These are phyloP conservation scores for Trebouxia sp. DNA, from an alignment of 139 green algal genomes.

Conservation along the genomic window DNA sequence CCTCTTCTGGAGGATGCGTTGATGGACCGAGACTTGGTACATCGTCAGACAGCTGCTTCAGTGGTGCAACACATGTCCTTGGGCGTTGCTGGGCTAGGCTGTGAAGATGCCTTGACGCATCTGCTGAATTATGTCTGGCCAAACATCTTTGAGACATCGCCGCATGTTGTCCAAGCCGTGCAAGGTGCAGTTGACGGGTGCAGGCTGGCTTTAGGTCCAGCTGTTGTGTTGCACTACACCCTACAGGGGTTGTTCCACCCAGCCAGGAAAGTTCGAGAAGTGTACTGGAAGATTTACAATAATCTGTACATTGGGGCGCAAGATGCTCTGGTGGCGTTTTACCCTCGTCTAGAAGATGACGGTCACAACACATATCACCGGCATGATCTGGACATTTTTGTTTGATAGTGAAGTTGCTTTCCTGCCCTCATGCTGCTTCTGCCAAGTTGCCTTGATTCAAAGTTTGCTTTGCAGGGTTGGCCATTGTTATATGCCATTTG, in stretches of 20 bases:
- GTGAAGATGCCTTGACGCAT: constrained; percentile 95
- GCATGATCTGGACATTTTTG: constrained; percentile 92
- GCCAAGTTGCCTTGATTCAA: too few relatives aligned
- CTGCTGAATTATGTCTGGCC: constrained; percentile 99
- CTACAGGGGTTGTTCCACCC: constrained; percentile 95
- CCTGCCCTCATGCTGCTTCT: too few relatives aligned
- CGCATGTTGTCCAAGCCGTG: constrained; percentile 94
- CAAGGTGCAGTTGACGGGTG: constrained; percentile 91
- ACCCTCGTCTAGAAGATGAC: constrained; percentile 75
- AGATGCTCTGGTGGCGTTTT: constrained; percentile 81
- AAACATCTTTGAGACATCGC: constrained; percentile 97
- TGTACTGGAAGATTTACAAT: constrained; percentile 99
- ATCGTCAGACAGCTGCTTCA: constrained; percentile 92
- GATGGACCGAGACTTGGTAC: constrained; percentile 95
- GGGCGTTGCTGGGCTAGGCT: constrained; percentile 87
- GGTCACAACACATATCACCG: constrained; percentile 82
- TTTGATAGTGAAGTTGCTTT: constrained; percentile 59
- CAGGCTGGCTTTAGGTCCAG: constrained; percentile 85
- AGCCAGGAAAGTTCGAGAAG: constrained; percentile 89
- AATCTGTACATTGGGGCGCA: constrained; percentile 95
- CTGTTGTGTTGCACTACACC: constrained; percentile 86
- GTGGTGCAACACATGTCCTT: constrained; percentile 69
- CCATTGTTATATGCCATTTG: too few relatives aligned
- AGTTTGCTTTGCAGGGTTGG: constrained; percentile 11
- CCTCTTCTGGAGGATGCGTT: constrained; percentile 96